A percentile compares a stretch with the other conserved stretches of the same genome.
These are phyloP conservation scores for Quaeritorhiza haematococci DNA, from an alignment of 371 early-diverging fungal species.

Conservation along the genomic window DNA sequence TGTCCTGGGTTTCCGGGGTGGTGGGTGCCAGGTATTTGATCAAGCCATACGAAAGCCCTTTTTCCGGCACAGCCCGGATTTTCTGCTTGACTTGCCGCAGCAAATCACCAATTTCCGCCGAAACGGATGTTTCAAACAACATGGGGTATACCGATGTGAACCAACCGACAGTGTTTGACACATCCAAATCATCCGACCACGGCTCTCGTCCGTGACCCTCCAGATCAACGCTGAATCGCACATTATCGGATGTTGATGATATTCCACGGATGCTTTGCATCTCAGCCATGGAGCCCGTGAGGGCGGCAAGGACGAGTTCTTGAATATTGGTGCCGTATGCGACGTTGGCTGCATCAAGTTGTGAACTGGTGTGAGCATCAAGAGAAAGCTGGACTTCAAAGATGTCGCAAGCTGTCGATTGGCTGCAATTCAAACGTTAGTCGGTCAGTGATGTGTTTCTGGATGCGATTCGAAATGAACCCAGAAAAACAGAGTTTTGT, in stretches of 20 bases:
- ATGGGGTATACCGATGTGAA: conserved; percentile 19
- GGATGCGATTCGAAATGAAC: no score
- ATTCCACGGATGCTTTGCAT: no score
- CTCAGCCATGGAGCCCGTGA: no score
- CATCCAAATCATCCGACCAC: conserved; percentile 11
- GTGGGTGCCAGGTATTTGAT: conserved; percentile 2
- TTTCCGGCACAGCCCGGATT: conserved; percentile 8
- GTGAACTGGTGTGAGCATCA: neutral
- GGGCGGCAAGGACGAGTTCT: conserved; percentile 14
- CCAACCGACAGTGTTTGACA: conserved; percentile 23
- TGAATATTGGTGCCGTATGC: conserved; percentile 10
- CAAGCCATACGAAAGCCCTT: conserved; percentile 13
- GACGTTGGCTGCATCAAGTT: conserved; percentile 7
- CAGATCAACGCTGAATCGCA: conserved; percentile 9
- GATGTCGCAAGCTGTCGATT: neutral
- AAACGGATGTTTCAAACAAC: neutral
- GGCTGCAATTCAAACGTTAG: neutral
- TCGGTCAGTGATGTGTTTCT: neutral
- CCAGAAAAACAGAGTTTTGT: no score
- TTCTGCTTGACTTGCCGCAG: conserved; percentile 9
- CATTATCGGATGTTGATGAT: no score
- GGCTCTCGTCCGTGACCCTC: conserved; percentile 24
- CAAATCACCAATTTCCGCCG: conserved; percentile 5
- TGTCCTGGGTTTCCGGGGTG: neutral
- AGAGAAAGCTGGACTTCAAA: neutral